Evolutionary conservation across 2,329 filamentous ascomycete species (phyloP), one percentile per base, ranked within the genome.

Genomic region (Alternaria sp.): DNA sequence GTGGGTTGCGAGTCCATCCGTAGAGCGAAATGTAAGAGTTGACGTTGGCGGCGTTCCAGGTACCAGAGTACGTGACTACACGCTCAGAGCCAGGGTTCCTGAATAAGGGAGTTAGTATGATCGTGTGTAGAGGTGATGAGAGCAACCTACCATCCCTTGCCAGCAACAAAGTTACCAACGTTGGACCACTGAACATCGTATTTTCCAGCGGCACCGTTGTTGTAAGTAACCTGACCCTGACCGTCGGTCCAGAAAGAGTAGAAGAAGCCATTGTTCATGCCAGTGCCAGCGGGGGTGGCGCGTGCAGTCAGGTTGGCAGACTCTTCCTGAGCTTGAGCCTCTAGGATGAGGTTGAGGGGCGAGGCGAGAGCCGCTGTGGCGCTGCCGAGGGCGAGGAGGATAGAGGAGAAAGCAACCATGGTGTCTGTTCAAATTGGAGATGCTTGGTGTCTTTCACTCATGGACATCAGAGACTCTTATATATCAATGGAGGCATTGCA

Each of bases 221-320:
- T 85, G 78, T 88, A 88, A 18, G 76, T 82, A 3, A 85, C 83
- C 22, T 75, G 72, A 39, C 78, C 82, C 16, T 74, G 75, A 34
- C 82, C 81, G 56, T 88, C 86, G 44, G 82, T 86, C 85, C 85
- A 89, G 80, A 83, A 87, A 11, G 84, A 86, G 61, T 75, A 75
- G 68, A 73, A 76, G 64, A 71, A 76, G 4, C 73, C 74, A 48
- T 76, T 67, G 57, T 73, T 55, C 14, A 61, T 74, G 39, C 74
- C 74, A 11, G 68, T 71, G 48, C 73, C 73, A 9, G 68, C 59
- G 4, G 68, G 66, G 9, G 66, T 71, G 12, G 56, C 48, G 20
- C 71, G 61, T 9, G 66, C 20, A 59, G 51, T 66, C 65, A n/a
- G 66, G 56, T 56, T 59, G 41, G 43, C 51, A n/a, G 62, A 51